Percentiles rank a stretch among this genome's conserved stretches.
phyloP scores from a whole-genome alignment of 805 yeast species.

The Lipomyces oligophaga region DNA sequence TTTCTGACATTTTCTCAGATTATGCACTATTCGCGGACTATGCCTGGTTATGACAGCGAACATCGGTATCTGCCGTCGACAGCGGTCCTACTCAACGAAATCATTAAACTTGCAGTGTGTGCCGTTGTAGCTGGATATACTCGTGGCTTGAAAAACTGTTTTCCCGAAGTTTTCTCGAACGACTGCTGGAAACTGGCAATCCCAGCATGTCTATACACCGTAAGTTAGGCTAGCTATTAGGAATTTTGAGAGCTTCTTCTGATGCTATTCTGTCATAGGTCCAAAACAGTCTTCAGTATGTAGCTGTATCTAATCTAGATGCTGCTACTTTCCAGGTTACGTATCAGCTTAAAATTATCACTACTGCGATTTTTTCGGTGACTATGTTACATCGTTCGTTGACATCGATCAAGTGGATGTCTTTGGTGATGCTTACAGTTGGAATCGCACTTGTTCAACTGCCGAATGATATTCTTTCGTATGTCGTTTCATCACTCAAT shows the following conservation, averaged over 20 bases:
- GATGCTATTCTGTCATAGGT: slow-evolving; percentile 4
- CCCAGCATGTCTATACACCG: slow-evolving; percentile 42
- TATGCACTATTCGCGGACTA: slow-evolving; percentile 44
- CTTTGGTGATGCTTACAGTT: slow-evolving; percentile 38
- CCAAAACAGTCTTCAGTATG: slow-evolving; percentile 41
- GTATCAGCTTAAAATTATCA: slow-evolving; percentile 43
- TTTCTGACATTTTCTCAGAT: slow-evolving; percentile 16
- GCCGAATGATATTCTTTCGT: slow-evolving; percentile 34
- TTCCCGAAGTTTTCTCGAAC: slow-evolving; percentile 36
- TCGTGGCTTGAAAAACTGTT: slow-evolving; percentile 21
- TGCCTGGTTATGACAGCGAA: slow-evolving; percentile 36
- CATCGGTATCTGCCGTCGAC: slow-evolving; percentile 41
- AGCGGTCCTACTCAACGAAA: slow-evolving; percentile 42
- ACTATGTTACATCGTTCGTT: slow-evolving; percentile 38
- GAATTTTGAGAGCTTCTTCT: background rate
- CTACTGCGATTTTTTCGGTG: slow-evolving; percentile 44
- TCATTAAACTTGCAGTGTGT: slow-evolving; percentile 39
- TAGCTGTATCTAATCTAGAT: slow-evolving; percentile 43
- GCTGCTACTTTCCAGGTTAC: slow-evolving; percentile 46
- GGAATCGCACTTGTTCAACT: slow-evolving; percentile 44
- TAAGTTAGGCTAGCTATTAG: slow-evolving; percentile 2
- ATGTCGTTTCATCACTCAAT: slow-evolving; percentile 20
- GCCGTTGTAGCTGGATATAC: slow-evolving; percentile 29
- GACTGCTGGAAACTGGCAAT: slow-evolving; percentile 43
- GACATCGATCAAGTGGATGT: slow-evolving; percentile 38